Conservation (phyloP, 495 filamentous ascomycete species). For the Penicillium maclennaniae region DNA sequence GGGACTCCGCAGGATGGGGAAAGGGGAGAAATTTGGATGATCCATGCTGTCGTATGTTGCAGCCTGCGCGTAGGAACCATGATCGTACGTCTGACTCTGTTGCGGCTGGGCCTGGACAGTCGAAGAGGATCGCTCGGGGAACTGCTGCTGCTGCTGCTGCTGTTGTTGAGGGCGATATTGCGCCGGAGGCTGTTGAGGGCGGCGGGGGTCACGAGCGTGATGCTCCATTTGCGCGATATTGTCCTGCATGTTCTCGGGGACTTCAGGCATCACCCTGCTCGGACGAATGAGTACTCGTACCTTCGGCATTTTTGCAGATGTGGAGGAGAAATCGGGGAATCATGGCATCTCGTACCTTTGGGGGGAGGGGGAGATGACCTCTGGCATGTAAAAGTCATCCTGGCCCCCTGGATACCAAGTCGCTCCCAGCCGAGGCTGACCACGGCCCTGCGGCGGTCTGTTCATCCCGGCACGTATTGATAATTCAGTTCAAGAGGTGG, state of each 20-base stretch:
- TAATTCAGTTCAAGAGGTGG: neutral
- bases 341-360: conserved; percentile 65
- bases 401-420: conserved; percentile 86
- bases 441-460: conserved; percentile 40
- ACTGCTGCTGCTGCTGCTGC: conserved; percentile 33
- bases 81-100: conserved; percentile 28
- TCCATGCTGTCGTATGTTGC: conserved; percentile 50
- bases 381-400: conserved; percentile 83
- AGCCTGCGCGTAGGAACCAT: conserved; percentile 40
- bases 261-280: conserved; percentile 67
- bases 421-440: conserved; percentile 60
- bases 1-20: conserved; percentile 75
- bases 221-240: conserved; percentile 86
- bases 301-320: conserved; percentile 13
- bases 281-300: conserved; percentile 26
- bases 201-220: conserved; percentile 54
- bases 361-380: conserved; percentile 76
- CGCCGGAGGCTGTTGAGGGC: conserved; percentile 24
- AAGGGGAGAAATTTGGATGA: conserved; percentile 81
- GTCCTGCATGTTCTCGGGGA: conserved; percentile 84
- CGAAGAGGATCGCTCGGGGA: conserved; percentile 41
- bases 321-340: neutral
- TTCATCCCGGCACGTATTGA: conserved; percentile 27
- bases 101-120: conserved; percentile 33
- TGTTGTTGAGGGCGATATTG: conserved; percentile 14